Percentiles rank a stretch among this genome's conserved stretches.
Conservation (phyloP, 805 yeast species). For the Teunomyces tritomae region DNA sequence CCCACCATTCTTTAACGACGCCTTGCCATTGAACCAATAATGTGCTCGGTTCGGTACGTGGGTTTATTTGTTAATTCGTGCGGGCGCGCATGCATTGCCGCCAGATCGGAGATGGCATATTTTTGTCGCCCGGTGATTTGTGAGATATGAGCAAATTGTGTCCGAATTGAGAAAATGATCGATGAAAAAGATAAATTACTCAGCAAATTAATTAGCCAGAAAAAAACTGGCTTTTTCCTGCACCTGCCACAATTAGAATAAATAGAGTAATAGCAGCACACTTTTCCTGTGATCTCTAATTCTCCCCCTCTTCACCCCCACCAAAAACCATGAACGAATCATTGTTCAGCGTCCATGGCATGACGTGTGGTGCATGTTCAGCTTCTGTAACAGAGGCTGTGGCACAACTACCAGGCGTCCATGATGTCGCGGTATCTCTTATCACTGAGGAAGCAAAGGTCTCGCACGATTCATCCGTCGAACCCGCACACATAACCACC, state of each 20-base stretch:
- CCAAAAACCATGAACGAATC: slow-evolving; percentile 5
- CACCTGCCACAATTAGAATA: too few species aligned
- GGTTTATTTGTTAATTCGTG: too few species aligned
- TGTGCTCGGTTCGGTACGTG: too few species aligned
- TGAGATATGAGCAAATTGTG: neutral
- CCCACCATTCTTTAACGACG: neutral
- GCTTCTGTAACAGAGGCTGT: slow-evolving; percentile 22
- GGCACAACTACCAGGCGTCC: slow-evolving; percentile 12
- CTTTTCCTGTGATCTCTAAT: neutral
- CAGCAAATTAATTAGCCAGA: too few species aligned
- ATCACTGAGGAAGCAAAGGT: slow-evolving; percentile 28
- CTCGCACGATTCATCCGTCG: slow-evolving; percentile 11
- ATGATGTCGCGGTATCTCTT: slow-evolving; percentile 19
- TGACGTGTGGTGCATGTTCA: slow-evolving; percentile 28
- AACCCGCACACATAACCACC: slow-evolving; percentile 4
- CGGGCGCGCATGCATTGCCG: neutral
- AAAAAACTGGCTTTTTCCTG: too few species aligned
- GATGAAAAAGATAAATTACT: neutral
- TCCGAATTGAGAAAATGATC: neutral
- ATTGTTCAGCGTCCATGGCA: slow-evolving; percentile 15
- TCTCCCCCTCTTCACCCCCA: neutral
- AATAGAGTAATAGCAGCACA: too few species aligned
- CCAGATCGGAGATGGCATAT: slow-evolving; percentile 1
- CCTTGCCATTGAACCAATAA: neutral
- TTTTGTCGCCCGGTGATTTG: neutral